Evolutionary conservation across 169 alveolate species (phyloP).

Genomic region (Nephromyces sp.): DNA sequence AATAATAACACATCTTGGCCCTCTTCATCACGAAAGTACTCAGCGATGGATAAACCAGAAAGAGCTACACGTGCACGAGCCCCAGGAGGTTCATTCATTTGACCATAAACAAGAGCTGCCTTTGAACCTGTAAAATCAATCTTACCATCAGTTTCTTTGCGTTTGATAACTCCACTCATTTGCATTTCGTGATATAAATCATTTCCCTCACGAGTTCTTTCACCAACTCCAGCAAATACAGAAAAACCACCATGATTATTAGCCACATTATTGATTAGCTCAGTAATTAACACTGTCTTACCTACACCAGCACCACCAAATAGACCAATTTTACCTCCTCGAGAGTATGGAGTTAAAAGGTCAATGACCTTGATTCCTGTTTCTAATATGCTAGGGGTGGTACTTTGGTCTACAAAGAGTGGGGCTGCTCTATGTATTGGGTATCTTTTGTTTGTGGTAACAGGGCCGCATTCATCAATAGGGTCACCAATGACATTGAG

Average conservation of each 20-base stretch:
- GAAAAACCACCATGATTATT: slow-evolving; percentile 96
- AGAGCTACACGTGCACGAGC: slow-evolving; percentile 96
- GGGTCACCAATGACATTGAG: slow-evolving; percentile 97
- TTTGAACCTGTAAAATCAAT: slow-evolving; percentile 81
- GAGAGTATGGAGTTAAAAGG: slow-evolving; percentile 90
- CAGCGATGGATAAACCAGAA: slow-evolving; percentile 95
- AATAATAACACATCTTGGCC: slow-evolving; percentile 85
- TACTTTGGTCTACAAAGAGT: slow-evolving; percentile 79
- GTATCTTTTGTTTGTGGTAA: slow-evolving; percentile 57
- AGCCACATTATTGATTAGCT: slow-evolving; percentile 92
- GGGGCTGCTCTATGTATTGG: slow-evolving; percentile 95
- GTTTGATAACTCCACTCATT: slow-evolving; percentile 24
- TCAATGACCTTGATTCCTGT: slow-evolving; percentile 80
- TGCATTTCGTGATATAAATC: slow-evolving; percentile 94
- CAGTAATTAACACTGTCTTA: slow-evolving; percentile 94
- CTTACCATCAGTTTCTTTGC: slow-evolving; percentile 42
- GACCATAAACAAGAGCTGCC: slow-evolving; percentile 95
- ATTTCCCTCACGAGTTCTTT: slow-evolving; percentile 96
- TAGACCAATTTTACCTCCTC: slow-evolving; percentile 97
- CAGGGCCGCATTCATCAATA: slow-evolving; percentile 91
- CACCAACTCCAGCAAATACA: slow-evolving; percentile 97
- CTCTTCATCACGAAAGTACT: slow-evolving; percentile 94
- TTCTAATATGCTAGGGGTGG: slow-evolving; percentile 70
- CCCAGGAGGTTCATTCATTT: slow-evolving; percentile 99
- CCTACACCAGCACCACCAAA: slow-evolving; percentile 99